Conservation (phyloP, 2,329 filamentous ascomycete genomes). For the Colletotrichum sojae region DNA sequence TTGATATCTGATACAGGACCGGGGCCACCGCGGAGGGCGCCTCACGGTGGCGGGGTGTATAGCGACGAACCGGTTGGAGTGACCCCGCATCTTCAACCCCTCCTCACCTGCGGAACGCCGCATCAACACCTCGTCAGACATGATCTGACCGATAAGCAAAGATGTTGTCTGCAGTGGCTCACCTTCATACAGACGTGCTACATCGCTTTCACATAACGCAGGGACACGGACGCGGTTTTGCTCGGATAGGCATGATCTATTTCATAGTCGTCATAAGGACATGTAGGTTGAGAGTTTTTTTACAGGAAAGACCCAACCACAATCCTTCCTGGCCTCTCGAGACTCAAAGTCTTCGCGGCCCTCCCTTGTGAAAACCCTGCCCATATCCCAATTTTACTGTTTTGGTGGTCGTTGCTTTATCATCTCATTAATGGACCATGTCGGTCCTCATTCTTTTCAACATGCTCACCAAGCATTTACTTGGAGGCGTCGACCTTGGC, state of each 20-base stretch:
- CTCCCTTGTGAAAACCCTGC: slow-evolving; percentile 35
- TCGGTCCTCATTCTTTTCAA: slow-evolving; percentile 34
- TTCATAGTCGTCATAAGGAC: slow-evolving; percentile 39
- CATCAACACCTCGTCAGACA: not conserved
- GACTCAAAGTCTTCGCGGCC: slow-evolving; percentile 27
- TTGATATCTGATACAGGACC: no score
- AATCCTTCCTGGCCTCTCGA: slow-evolving; percentile 31
- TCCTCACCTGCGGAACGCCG: not conserved
- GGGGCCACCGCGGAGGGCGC: no score
- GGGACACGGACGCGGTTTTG: not conserved
- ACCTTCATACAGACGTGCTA: not conserved
- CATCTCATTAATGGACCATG: slow-evolving; percentile 32
- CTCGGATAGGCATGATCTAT: slow-evolving; percentile 40
- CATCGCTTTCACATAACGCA: not conserved
- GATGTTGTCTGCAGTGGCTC: not conserved
- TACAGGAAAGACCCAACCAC: slow-evolving; percentile 39
- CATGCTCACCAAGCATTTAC: slow-evolving; percentile 52
- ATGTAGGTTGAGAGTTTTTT: slow-evolving; percentile 33
- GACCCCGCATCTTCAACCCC: slow-evolving; percentile 16
- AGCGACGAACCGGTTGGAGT: not conserved
- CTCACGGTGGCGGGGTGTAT: not conserved
- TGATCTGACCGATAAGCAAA: slow-evolving; percentile 11
- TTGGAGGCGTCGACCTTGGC: slow-evolving; percentile 80
- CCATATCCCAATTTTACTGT: slow-evolving; percentile 39
- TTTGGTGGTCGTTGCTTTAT: slow-evolving; percentile 39